These are phyloP conservation scores for Xylariaceae sp. DNA, from an alignment of 2,329 filamentous ascomycete species.

Conservation along the genomic window DNA sequence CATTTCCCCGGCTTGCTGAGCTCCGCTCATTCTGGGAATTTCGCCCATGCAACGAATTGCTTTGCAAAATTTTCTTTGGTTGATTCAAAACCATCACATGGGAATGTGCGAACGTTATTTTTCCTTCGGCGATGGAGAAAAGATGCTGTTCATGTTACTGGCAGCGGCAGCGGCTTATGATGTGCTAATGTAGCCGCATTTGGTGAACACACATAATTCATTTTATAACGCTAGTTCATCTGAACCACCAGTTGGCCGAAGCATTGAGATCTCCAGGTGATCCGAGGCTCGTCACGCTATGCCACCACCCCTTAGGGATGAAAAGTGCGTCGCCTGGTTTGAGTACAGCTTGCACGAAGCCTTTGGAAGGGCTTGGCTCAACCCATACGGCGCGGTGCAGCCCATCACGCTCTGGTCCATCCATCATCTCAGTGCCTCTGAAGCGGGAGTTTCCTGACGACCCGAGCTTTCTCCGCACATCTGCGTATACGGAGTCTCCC, in stretches of 20 bases:
- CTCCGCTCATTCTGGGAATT: too few species aligned
- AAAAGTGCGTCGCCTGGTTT: slow-evolving; percentile 69
- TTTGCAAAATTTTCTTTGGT: too few species aligned
- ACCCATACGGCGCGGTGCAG: slow-evolving; percentile 73
- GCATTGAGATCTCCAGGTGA: slow-evolving; percentile 35
- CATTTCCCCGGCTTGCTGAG: too few species aligned
- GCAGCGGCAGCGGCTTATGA: too few species aligned
- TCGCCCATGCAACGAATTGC: too few species aligned
- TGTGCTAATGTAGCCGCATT: too few species aligned
- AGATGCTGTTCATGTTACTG: too few species aligned
- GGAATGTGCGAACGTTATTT: too few species aligned
- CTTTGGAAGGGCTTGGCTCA: slow-evolving; percentile 25
- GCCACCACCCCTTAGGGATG: slow-evolving; percentile 84
- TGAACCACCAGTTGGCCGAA: slow-evolving; percentile 77
- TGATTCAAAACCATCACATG: too few species aligned
- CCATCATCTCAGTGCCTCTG: slow-evolving; percentile 88
- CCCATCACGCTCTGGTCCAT: slow-evolving; percentile 64
- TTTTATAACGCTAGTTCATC: slow-evolving; percentile 40
- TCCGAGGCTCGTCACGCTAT: slow-evolving; percentile 69
- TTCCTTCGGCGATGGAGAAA: too few species aligned
- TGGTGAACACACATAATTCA: too few species aligned
- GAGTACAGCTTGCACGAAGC: slow-evolving; percentile 54
- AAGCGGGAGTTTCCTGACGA: slow-evolving; percentile 48
- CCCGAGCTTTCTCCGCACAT: slow-evolving; percentile 43
- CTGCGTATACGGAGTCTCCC: slow-evolving; percentile 63